phyloP scores from a whole-genome alignment of 805 yeast genomes.

The Cyberlindnera nakhonratchasimensis region DNA sequence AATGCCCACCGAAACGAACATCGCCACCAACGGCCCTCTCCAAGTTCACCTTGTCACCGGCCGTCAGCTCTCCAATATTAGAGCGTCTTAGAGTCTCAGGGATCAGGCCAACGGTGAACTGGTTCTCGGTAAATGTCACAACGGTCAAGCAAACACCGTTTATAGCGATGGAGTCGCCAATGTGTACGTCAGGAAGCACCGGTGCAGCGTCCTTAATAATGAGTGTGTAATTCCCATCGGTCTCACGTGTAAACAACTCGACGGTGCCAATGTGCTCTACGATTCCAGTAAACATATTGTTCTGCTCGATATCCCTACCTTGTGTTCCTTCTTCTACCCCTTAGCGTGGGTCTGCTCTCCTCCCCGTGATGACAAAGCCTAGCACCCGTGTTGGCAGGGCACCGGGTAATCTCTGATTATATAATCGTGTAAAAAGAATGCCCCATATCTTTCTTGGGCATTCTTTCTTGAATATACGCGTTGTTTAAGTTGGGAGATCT shows the following conservation, averaged over 20 bases:
- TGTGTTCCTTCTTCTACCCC: no score
- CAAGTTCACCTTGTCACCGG: conserved; percentile 69
- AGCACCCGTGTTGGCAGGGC: no score
- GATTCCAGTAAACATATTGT: conserved; percentile 81
- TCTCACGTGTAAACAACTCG: conserved; percentile 48
- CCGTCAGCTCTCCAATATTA: conserved; percentile 57
- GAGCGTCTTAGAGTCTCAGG: conserved; percentile 89
- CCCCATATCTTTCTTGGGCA: no score
- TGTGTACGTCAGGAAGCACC: conserved; percentile 74
- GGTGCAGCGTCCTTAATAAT: conserved; percentile 57
- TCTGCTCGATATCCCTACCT: neutral
- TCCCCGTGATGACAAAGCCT: no score
- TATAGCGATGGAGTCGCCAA: conserved; percentile 91
- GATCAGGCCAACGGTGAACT: conserved; percentile 86
- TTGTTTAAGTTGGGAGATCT: no score
- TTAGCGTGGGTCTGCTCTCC: no score
- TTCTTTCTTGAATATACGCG: no score
- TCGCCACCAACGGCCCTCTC: conserved; percentile 87
- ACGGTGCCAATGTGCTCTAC: conserved; percentile 82
- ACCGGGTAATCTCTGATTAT: no score
- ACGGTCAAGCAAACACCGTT: conserved; percentile 92
- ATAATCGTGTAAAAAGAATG: no score
- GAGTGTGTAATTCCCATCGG: conserved; percentile 78
- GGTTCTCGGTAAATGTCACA: conserved; percentile 59
- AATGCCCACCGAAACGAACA: conserved; percentile 92